Percentiles rank a stretch among this genome's conserved stretches.
phyloP scores from a whole-genome alignment of 306 rosid genomes.

The Cucurbita maxima region DNA sequence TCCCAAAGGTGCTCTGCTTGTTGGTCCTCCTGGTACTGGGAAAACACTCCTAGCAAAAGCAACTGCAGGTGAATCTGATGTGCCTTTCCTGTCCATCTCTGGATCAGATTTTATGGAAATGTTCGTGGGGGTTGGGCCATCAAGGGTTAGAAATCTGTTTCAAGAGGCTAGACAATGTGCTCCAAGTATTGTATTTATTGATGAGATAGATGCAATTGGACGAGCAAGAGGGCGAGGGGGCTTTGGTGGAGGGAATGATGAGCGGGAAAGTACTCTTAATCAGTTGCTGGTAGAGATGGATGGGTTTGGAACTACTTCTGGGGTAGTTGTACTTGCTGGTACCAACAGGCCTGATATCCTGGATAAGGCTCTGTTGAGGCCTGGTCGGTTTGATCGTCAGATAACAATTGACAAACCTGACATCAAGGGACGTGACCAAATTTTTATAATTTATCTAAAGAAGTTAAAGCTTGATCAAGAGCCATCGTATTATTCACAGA shows the following conservation, averaged over 20 bases:
- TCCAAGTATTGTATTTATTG: conserved; percentile 86
- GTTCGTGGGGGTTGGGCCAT: conserved; percentile 93
- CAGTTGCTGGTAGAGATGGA: conserved; percentile 97
- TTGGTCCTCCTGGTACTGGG: conserved; percentile 96
- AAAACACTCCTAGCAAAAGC: conserved; percentile 97
- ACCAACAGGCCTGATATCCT: conserved; percentile 91
- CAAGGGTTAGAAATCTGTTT: conserved; percentile 86
- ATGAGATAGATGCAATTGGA: conserved; percentile 96
- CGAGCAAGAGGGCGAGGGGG: conserved; percentile 94
- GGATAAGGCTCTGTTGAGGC: conserved; percentile 84
- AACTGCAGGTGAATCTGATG: conserved; percentile 93
- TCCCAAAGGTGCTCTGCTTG: conserved; percentile 88
- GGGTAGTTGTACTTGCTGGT: conserved; percentile 93
- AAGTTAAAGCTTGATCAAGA: conserved; percentile 73
- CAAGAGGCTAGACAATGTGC: conserved; percentile 90
- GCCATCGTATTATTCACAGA: conserved; percentile 68
- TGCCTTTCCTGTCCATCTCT: conserved; percentile 76
- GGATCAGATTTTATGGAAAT: conserved; percentile 95
- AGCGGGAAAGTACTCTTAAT: conserved; percentile 93
- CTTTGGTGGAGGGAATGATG: conserved; percentile 67
- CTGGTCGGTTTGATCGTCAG: conserved; percentile 90
- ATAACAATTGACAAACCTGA: conserved; percentile 69
- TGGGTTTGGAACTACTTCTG: conserved; percentile 87
- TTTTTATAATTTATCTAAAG: conserved; percentile 68
- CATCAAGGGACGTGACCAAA: conserved; percentile 80